Evolutionary conservation across 2,329 filamentous ascomycete genomes (phyloP).

Genomic region (Cordyceps tenuipes): DNA sequence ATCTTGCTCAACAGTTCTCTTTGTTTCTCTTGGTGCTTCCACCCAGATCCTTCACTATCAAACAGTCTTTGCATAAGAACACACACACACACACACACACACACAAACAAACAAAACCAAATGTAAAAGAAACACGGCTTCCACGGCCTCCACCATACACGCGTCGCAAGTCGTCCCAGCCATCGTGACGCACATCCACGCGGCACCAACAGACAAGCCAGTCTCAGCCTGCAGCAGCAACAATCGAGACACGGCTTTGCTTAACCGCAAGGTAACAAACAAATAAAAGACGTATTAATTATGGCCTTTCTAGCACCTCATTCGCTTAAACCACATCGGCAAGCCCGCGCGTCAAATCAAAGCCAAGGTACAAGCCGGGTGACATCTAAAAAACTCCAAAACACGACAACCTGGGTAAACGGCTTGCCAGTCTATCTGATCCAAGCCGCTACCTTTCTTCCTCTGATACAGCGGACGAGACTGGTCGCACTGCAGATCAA

Average conservation of each 20-base stretch:
- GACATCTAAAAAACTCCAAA: constrained; percentile 32
- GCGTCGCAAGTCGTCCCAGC: neutral
- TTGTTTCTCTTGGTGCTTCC: constrained; percentile 6
- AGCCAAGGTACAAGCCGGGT: constrained; percentile 25
- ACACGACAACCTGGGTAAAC: constrained; percentile 31
- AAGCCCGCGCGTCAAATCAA: constrained; percentile 9
- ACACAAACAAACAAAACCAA: neutral
- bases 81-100: neutral
- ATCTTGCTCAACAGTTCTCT: neutral
- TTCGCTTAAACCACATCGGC: constrained; percentile 9
- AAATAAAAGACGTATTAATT: constrained; percentile 13
- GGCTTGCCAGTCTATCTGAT: constrained; percentile 9
- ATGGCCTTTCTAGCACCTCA: constrained; percentile 11
- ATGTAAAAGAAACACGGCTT: constrained; percentile 6
- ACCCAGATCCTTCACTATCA: neutral
- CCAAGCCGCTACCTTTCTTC: constrained; percentile 5
- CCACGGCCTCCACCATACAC: constrained; percentile 1
- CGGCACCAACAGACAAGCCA: neutral
- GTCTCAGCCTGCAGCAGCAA: constrained; percentile 1
- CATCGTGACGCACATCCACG: neutral
- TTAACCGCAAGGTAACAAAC: constrained; percentile 8
- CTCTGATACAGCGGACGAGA: constrained; percentile 17
- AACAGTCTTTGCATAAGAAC: constrained; percentile 5
- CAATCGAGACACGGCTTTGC: neutral
- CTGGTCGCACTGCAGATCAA: neutral